Conservation (phyloP, 208 protist species). For the Paratrypanosoma confusum region DNA sequence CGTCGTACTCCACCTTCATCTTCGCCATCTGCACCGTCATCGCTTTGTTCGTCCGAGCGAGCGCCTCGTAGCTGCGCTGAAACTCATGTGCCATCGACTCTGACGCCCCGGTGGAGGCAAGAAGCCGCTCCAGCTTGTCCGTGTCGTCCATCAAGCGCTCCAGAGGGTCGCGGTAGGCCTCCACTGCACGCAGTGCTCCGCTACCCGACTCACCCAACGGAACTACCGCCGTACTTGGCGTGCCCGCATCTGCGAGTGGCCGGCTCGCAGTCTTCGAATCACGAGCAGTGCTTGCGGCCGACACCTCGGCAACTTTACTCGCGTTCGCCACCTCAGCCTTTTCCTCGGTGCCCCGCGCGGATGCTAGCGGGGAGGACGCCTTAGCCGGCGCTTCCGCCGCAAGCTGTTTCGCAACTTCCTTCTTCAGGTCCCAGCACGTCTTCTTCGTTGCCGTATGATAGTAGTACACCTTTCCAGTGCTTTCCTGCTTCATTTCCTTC, state of each 20-base stretch:
- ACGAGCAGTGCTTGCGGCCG: too few relatives aligned
- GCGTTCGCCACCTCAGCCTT: too few relatives aligned
- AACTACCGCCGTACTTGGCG: too few relatives aligned
- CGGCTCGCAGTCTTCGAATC: too few relatives aligned
- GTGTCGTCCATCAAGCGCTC: constrained; percentile 14
- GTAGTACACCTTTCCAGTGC: constrained; percentile 30
- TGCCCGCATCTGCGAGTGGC: too few relatives aligned
- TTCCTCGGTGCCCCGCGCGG: too few relatives aligned
- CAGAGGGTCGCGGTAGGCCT: constrained; percentile 8
- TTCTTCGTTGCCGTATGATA: constrained; percentile 24
- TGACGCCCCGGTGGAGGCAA: constrained; percentile 6
- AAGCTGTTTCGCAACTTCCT: constrained; percentile 21
- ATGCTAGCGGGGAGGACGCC: too few relatives aligned
- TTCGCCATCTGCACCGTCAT: constrained; percentile 13
- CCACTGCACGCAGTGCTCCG: neutral
- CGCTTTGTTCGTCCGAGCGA: constrained; percentile 9
- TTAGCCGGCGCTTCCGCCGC: too few relatives aligned
- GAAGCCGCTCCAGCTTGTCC: constrained; percentile 2
- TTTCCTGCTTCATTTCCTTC: constrained; percentile 13
- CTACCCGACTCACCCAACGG: neutral
- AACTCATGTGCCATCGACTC: constrained; percentile 12
- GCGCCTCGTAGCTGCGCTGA: constrained; percentile 11
- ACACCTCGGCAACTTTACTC: too few relatives aligned
- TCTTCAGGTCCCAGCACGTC: constrained; percentile 29
- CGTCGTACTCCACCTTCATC: constrained; percentile 14